These are phyloP conservation scores for Globisporangium carolinianum DNA, from an alignment of 352 stramenopile species.

Conservation along the genomic window DNA sequence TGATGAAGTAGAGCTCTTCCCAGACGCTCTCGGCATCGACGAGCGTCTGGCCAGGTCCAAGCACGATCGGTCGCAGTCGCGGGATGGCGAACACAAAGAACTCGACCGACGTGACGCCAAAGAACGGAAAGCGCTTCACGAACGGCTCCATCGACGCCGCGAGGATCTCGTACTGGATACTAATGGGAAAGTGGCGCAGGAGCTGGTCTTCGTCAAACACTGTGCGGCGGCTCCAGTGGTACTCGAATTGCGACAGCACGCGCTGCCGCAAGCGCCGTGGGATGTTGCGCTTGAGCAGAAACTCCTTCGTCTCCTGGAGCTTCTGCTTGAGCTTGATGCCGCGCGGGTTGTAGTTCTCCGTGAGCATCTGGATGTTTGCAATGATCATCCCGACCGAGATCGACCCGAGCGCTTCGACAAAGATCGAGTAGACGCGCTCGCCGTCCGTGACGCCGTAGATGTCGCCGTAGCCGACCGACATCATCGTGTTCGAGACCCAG, in stretches of 20 bases:
- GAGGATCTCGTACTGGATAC: slow-evolving; percentile 75
- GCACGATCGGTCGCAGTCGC: slow-evolving; percentile 49
- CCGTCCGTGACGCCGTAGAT: slow-evolving; percentile 75
- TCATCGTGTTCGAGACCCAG: slow-evolving; percentile 92
- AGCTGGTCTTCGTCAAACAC: slow-evolving; percentile 72
- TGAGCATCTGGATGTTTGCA: slow-evolving; percentile 89
- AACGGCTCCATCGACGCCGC: slow-evolving; percentile 72
- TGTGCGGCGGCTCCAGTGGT: slow-evolving; percentile 62
- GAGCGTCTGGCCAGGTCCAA: slow-evolving; percentile 48
- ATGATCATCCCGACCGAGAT: slow-evolving; percentile 91
- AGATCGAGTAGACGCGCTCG: slow-evolving; percentile 82
- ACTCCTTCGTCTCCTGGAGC: slow-evolving; percentile 75
- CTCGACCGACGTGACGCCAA: slow-evolving; percentile 63
- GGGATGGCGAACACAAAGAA: slow-evolving; percentile 72
- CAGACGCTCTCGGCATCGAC: slow-evolving; percentile 75
- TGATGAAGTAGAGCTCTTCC: slow-evolving; percentile 78
- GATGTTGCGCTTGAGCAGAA: slow-evolving; percentile 62
- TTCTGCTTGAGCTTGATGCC: slow-evolving; percentile 68
- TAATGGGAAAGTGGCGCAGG: slow-evolving; percentile 57
- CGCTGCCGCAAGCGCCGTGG: slow-evolving; percentile 53
- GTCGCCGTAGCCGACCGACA: slow-evolving; percentile 90
- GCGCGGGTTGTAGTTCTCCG: slow-evolving; percentile 87
- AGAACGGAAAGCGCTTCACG: slow-evolving; percentile 71
- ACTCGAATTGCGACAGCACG: slow-evolving; percentile 77
- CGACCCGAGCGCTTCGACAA: slow-evolving; percentile 76